Conservation (phyloP, 139 green algal genomes). For the Micractinium conductrix region DNA sequence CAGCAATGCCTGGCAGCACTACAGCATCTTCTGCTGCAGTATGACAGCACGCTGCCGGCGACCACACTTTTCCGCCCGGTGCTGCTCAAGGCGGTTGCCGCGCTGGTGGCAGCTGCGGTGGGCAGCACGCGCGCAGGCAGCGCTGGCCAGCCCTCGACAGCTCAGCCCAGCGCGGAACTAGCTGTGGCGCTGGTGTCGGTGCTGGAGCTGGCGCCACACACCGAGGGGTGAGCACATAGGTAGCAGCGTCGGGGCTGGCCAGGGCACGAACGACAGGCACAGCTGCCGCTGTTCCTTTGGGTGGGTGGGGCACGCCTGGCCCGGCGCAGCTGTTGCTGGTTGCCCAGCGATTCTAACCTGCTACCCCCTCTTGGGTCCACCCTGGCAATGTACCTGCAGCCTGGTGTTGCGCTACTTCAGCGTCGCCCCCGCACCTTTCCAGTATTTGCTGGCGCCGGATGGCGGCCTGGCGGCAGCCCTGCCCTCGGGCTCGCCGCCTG, state of each 20-base stretch:
- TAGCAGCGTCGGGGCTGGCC: too few species aligned
- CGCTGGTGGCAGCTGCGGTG: neutral
- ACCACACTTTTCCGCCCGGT: slow-evolving; percentile 34
- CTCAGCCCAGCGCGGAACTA: neutral
- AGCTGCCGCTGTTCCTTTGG: too few species aligned
- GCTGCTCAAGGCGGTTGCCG: slow-evolving; percentile 20
- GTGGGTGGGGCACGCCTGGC: too few species aligned
- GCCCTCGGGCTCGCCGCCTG: too few species aligned
- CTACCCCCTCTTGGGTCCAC: too few species aligned
- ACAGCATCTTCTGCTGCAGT: slow-evolving; percentile 22
- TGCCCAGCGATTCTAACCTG: too few species aligned
- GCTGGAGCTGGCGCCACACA: slow-evolving; percentile 60
- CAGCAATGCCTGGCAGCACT: slow-evolving; percentile 38
- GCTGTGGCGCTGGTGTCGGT: slow-evolving; percentile 47
- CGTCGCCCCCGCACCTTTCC: slow-evolving; percentile 29
- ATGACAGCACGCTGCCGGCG: slow-evolving; percentile 25
- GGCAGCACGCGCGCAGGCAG: neutral
- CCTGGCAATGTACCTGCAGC: too few species aligned
- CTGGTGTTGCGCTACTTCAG: slow-evolving; percentile 54
- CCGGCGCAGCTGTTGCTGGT: too few species aligned
- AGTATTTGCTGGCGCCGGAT: slow-evolving; percentile 21
- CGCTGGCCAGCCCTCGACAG: too few species aligned
- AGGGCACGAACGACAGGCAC: too few species aligned
- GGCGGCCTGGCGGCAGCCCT: neutral
- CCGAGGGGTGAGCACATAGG: slow-evolving; percentile 51